Base-by-base conservation (phyloP, 768 basidiomycete species). In the Mycena venus region DNA sequence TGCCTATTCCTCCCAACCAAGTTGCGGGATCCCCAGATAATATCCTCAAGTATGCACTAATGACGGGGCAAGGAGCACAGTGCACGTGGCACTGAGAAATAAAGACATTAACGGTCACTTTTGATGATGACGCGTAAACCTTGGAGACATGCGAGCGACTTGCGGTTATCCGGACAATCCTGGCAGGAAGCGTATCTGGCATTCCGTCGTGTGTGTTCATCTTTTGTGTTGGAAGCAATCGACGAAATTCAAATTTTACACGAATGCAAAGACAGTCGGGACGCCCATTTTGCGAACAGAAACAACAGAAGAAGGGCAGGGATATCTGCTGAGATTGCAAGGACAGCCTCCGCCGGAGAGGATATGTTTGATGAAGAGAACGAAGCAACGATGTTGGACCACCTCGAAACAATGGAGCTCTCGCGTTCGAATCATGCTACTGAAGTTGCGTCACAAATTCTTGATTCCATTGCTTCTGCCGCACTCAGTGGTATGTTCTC, bases 161-260 rank as follows among this genome's bases (percentile, higher is more conserved):
- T 70, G 21, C 17, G 44, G 15, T 15, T 40, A 23, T 25, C 14
- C 0, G 60, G 32, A 56, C 51, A n/a, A 3, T 34, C 65, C 2
- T 68, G 67, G 67, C 3, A 23, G 1, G 53, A 56, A 1, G 56
- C 67, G 5, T 68, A 29, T n/a, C 21, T 17, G 15, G 6, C n/a
- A n/a, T n/a, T n/a, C n/a, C n/a, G n/a, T n/a, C n/a, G n/a, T n/a
- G n/a, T n/a, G n/a, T n/a, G n/a, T n/a, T n/a, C n/a, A n/a, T n/a
- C n/a, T n/a, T n/a, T n/a, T n/a, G n/a, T n/a, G n/a, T n/a, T n/a
- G n/a, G n/a, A n/a, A n/a, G n/a, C n/a, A n/a, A n/a, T n/a, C n/a
- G n/a, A n/a, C n/a, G n/a, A n/a, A n/a, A 72, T 58, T 47, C 66
- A 47, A 23, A 44, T 60, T 7, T 21, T 69, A 40, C 73, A 70